Conservation (phyloP, 192 early-diverging fungal genomes). For the Cladochytrium replicatum region DNA sequence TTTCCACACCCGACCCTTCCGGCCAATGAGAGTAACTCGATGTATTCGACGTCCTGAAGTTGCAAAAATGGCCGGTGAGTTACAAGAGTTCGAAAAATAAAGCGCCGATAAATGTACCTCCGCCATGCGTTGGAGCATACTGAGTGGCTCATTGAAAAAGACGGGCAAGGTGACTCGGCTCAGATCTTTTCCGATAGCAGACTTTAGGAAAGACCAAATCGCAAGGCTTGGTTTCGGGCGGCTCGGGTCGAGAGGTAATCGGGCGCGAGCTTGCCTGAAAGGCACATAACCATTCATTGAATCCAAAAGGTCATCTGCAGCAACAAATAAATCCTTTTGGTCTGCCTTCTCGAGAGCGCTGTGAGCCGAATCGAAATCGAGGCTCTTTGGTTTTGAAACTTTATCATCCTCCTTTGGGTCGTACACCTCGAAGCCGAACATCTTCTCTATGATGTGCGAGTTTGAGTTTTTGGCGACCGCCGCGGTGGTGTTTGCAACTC, state of each 20-base stretch:
- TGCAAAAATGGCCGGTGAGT: no score
- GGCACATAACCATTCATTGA: slow-evolving; percentile 2
- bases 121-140: slow-evolving; percentile 76
- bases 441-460: slow-evolving; percentile 12
- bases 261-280: not conserved
- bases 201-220: slow-evolving; percentile 81
- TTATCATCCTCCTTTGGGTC: not conserved
- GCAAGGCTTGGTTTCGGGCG: slow-evolving; percentile 55
- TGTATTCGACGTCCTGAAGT: slow-evolving; percentile 73
- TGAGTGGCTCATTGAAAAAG: slow-evolving; percentile 81
- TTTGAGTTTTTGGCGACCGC: not conserved
- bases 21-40: slow-evolving; percentile 70
- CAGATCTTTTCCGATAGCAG: slow-evolving; percentile 77
- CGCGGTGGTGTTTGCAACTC: not conserved
- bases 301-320: not conserved
- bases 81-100: not conserved
- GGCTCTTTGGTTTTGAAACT: slow-evolving; percentile 21
- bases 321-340: not conserved
- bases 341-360: no score
- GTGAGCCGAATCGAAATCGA: slow-evolving; percentile 44
- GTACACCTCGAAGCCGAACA: slow-evolving; percentile 12
- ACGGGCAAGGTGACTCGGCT: slow-evolving; percentile 77
- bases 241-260: slow-evolving; percentile 24
- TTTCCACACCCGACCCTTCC: slow-evolving; percentile 42
- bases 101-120: slow-evolving; percentile 17